These are phyloP conservation scores for Candida nitratophila DNA, from an alignment of 805 yeast genomes.

Conservation along the genomic window DNA sequence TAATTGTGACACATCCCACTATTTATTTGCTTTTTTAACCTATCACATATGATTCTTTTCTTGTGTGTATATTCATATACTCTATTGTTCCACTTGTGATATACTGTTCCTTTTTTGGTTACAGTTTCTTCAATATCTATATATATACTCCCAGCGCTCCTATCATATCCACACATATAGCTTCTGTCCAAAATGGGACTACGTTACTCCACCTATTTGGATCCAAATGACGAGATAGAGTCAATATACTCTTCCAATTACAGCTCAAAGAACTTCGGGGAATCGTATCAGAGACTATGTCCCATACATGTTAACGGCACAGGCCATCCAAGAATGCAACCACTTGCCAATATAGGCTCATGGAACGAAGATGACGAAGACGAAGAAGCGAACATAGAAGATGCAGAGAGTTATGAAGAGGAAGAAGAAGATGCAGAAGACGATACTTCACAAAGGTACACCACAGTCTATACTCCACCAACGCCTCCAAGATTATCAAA, in stretches of 20 bases:
- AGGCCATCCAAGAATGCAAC: not conserved
- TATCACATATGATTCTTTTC: too few species aligned
- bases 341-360: not conserved
- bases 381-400: not conserved
- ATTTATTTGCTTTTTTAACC: too few species aligned
- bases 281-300: not conserved
- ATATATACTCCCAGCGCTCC: too few species aligned
- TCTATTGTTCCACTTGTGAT: too few species aligned
- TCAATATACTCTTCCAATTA: not conserved
- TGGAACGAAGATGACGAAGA: not conserved
- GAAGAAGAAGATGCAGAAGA: not conserved
- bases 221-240: constrained; percentile 18
- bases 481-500: not conserved
- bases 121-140: too few species aligned
- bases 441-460: not conserved
- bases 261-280: too few species aligned
- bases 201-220: constrained; percentile 34
- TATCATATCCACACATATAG: too few species aligned
- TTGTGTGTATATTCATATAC: too few species aligned
- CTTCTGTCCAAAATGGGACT: constrained; percentile 34
- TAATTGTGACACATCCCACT: too few species aligned
- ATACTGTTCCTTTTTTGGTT: too few species aligned
- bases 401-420: not conserved
- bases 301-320: not conserved
- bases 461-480: not conserved